phyloP scores from a whole-genome alignment of 768 basidiomycete genomes.

The Suillus paluster region DNA sequence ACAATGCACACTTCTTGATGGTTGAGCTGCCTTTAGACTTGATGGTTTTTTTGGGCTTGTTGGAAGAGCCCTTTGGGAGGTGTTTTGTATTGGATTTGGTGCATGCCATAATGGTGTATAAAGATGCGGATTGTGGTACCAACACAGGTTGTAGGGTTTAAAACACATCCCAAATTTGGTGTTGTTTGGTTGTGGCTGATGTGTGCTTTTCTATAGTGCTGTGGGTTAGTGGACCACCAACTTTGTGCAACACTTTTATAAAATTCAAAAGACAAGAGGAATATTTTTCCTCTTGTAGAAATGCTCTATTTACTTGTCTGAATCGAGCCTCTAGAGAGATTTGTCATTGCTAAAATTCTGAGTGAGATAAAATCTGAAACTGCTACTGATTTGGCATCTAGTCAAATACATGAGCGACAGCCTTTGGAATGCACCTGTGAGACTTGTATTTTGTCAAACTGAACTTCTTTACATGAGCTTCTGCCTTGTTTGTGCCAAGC shows the following conservation, averaged over 20 bases:
- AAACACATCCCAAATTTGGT: no score
- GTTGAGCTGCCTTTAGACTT: no score
- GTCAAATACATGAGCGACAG: constrained; percentile 2
- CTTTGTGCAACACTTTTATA: constrained; percentile 15
- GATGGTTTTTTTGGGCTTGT: no score
- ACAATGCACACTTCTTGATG: no score
- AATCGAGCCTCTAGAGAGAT: no score
- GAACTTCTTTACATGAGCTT: constrained; percentile 14
- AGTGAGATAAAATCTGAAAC: background rate
- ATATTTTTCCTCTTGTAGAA: constrained; percentile 9
- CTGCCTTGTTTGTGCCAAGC: constrained; percentile 18
- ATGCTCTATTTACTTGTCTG: background rate
- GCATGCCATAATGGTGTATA: no score
- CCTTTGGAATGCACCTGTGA: constrained; percentile 8
- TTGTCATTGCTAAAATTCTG: no score
- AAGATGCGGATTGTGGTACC: no score
- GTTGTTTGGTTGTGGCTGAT: no score
- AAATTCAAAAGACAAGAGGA: constrained; percentile 2
- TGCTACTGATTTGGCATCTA: background rate
- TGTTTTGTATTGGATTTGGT: no score
- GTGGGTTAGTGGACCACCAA: constrained; percentile 13
- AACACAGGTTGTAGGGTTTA: no score
- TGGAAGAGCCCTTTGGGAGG: no score
- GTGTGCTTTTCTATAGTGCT: constrained; percentile 14
- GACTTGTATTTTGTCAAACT: constrained; percentile 21